Base-by-base conservation (phyloP, 805 yeast species). In the Millerozyma miso region DNA sequence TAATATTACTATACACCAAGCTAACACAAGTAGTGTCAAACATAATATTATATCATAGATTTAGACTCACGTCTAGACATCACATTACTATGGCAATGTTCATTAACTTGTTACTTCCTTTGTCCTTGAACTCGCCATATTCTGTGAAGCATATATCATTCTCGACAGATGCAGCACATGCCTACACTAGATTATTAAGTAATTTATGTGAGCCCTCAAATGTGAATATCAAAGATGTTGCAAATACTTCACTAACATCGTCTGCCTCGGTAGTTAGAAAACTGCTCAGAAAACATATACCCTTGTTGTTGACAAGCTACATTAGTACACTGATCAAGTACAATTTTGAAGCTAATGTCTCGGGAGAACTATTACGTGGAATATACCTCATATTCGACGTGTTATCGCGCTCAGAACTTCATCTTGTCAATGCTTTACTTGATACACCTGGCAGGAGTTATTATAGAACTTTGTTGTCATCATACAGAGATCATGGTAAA, bases 401-500 rank as follows among this genome's bases (percentile, higher is more conserved):
- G 1, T 58, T 89, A 31, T 82, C 95, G 0, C 73, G 71, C 32
- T 71, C 72, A 32, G 97, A 89, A 51, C 62, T 89, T 41, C 75
- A 71, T 40, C 59, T 80, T 29, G 74, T 84, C 16, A 85, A 78
- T 54, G 71, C 81, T 3, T 73, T 82, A 4, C 63, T 89, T 52
- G 96, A 91, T 51, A 58, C 66, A 17, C 77, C 85, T 33, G 85
- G 93, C 3, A 77, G 87, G 51, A 71, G 80, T 1, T 79, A 82
- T 52, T 84, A 81, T 69, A 81, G 75, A 54, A 68, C 77, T 0
- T 55, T 90, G 33, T 88, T 85, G 53, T 77, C 78, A 5, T 87
- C 84, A 48, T 91, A 88, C 65, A 79, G 77, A 58, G 81, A 75
- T 55, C 74, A 72, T 46, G 97, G 96, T 38, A 86, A 85, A 60